phyloP scores from a whole-genome alignment of 2,329 filamentous ascomycete species.

The Fusarium tuaranense region DNA sequence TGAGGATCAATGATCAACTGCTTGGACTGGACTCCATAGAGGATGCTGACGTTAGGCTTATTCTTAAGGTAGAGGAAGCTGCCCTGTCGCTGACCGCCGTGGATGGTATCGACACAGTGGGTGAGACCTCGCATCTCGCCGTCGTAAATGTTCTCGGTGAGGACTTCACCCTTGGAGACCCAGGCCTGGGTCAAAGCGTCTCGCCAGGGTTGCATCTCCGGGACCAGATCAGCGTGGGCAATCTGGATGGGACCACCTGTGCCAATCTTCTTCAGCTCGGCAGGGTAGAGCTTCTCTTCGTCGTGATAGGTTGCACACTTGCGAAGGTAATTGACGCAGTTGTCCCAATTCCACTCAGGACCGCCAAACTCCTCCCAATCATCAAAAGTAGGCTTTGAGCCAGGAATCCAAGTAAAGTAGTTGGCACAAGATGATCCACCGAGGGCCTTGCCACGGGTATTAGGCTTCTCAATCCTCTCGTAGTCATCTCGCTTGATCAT shows the following conservation, averaged over 20 bases:
- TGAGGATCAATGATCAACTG: slow-evolving; percentile 61
- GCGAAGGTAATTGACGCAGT: slow-evolving; percentile 61
- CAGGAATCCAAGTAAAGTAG: slow-evolving; percentile 73
- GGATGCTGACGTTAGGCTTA: slow-evolving; percentile 66
- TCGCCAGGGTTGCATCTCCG: slow-evolving; percentile 64
- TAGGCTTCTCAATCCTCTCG: slow-evolving; percentile 72
- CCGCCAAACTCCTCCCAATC: slow-evolving; percentile 79
- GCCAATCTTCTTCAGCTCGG: slow-evolving; percentile 63
- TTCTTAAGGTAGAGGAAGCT: slow-evolving; percentile 62
- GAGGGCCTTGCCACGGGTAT: slow-evolving; percentile 69
- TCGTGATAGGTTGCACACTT: slow-evolving; percentile 69
- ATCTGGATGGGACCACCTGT: slow-evolving; percentile 62
- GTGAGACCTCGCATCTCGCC: slow-evolving; percentile 66
- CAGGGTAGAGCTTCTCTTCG: slow-evolving; percentile 58
- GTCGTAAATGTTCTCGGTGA: slow-evolving; percentile 67
- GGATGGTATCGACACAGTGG: slow-evolving; percentile 66
- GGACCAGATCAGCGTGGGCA: slow-evolving; percentile 64
- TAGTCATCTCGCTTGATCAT: slow-evolving; percentile 70
- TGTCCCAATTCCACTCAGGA: slow-evolving; percentile 69
- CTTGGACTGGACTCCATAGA: slow-evolving; percentile 62
- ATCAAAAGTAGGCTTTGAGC: slow-evolving; percentile 70
- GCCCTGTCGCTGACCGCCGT: slow-evolving; percentile 64
- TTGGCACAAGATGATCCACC: slow-evolving; percentile 70
- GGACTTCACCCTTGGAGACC: slow-evolving; percentile 61
- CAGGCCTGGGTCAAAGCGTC: slow-evolving; percentile 63